A percentile compares a stretch with the other conserved stretches of the same genome.
phyloP scores from a whole-genome alignment of 2,329 filamentous ascomycete genomes.

The Lojkania enalia region DNA sequence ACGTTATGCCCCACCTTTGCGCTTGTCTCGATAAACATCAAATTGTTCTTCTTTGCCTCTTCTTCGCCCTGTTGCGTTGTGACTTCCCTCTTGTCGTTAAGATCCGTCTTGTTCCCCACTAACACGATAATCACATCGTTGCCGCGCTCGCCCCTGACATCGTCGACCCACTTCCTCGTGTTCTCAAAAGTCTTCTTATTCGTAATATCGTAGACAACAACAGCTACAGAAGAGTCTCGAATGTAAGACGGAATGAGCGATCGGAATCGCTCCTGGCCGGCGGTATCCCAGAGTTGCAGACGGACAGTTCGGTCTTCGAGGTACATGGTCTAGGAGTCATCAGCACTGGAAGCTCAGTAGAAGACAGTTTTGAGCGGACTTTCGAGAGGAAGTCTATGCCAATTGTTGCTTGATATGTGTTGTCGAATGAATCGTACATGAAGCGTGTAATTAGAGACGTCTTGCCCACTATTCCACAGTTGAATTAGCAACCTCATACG shows the following conservation, averaged over 20 bases:
- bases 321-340: slow-evolving; percentile 83
- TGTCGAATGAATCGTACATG: slow-evolving; percentile 99
- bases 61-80: slow-evolving; percentile 96
- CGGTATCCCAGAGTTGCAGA: slow-evolving; percentile 97
- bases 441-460: slow-evolving; percentile 98
- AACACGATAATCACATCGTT: slow-evolving; percentile 99
- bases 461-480: slow-evolving; percentile 75
- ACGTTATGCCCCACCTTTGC: slow-evolving; percentile 98
- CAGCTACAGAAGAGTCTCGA: slow-evolving; percentile 94
- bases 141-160: slow-evolving; percentile 92
- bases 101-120: slow-evolving; percentile 98
- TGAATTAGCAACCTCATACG: slow-evolving; percentile 18
- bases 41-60: slow-evolving; percentile 94
- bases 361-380: slow-evolving; percentile 53
- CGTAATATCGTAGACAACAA: slow-evolving; percentile 98
- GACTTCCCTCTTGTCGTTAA: slow-evolving; percentile 97
- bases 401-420: slow-evolving; percentile 99
- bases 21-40: slow-evolving; percentile 99
- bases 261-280: slow-evolving; percentile 95
- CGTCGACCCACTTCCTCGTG: slow-evolving; percentile 99
- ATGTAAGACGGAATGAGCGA: slow-evolving; percentile 98
- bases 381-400: slow-evolving; percentile 99
- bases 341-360: not conserved
- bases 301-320: slow-evolving; percentile 97
- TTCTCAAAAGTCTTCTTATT: slow-evolving; percentile 98